Evolutionary conservation across 306 rosid species (phyloP).

Genomic region (Cicer yamashitae): DNA sequence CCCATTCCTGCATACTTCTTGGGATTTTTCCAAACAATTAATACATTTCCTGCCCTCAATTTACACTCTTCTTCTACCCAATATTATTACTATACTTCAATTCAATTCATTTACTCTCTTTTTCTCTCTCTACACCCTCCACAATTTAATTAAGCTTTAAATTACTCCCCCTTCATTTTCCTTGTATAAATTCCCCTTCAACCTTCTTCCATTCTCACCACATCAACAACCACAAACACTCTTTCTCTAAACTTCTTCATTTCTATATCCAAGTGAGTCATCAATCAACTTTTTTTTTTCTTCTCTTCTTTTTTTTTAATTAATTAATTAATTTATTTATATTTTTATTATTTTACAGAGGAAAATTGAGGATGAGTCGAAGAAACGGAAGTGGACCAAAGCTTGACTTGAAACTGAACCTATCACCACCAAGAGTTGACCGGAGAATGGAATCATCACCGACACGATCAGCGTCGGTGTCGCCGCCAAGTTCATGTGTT

Average conservation of each 20-base stretch:
- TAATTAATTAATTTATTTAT: neutral
- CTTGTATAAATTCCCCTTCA: conserved; percentile 61
- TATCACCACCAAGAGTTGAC: conserved; percentile 78
- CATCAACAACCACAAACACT: neutral
- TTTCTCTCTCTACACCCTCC: conserved; percentile 55
- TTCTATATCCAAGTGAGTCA: neutral
- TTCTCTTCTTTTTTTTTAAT: neutral
- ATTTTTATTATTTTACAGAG: neutral
- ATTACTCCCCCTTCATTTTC: conserved; percentile 60
- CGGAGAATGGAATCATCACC: conserved; percentile 65
- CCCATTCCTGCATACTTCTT: conserved; percentile 72
- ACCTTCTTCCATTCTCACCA: conserved; percentile 52
- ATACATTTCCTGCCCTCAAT: conserved; percentile 88
- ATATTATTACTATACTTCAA: conserved; percentile 53
- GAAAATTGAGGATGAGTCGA: conserved; percentile 63
- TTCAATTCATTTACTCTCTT: conserved; percentile 49
- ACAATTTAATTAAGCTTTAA: conserved; percentile 72
- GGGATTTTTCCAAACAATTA: conserved; percentile 77
- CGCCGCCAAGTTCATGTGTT: conserved; percentile 89
- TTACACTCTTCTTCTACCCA: conserved; percentile 83
- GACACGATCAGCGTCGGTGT: conserved; percentile 69
- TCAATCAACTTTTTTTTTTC: neutral
- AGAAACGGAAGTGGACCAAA: conserved; percentile 71
- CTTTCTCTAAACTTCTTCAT: too few species aligned
- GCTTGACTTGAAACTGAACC: conserved; percentile 91